Evolutionary conservation across 345 rosid species (phyloP), one percentile per base, ranked within the genome.

Genomic region (Aquilaria yunnanensis): DNA sequence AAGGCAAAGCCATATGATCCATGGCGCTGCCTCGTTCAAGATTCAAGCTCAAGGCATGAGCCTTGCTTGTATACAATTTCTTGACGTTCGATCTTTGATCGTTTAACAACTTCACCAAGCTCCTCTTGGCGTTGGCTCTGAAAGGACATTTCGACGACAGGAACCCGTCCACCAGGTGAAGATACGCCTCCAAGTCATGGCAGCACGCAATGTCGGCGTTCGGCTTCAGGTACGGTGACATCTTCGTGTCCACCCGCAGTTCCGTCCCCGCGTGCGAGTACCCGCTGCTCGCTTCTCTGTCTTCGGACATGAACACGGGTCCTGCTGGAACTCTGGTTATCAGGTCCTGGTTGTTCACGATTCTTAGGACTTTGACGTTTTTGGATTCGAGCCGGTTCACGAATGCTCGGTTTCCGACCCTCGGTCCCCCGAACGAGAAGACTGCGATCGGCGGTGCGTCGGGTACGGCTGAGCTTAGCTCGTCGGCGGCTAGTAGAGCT

Each of bases 401-500:
- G 14, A 94, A 91, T 12, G 77, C 84, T 0, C 79, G 57, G 66
- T 91, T 89, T 0, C 99, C 99, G 0, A 88, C 96, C 1, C 88
- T 88, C 0, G 99, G 99, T 3, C 97, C 96, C 0, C 96, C 99
- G 56, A 90, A 91, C 3, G 97, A 90, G 59, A 94, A 86, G 2
- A 94, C 99, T 0, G 99, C 84, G 2, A 88, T 76, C 0, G 85
- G 84, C 0, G 99, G 91, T 2, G 77, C 74, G 0, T 70, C 31
- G 0, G 72, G 41, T 1, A 80, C 84, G 7, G 85, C 73, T 0
- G 83, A 70, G 6, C 83, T 87, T 4, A 94, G 65, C 55, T 91
- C 92, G 6, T 83, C 81, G 4, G 95, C 97, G 1, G 87, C 90
- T 2, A 94, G 74, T 3, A 85, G 72, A 0, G 99, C 91, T 0